Evolutionary conservation across 2,329 filamentous ascomycete species (phyloP).

Genomic region (Diplodia corticola): DNA sequence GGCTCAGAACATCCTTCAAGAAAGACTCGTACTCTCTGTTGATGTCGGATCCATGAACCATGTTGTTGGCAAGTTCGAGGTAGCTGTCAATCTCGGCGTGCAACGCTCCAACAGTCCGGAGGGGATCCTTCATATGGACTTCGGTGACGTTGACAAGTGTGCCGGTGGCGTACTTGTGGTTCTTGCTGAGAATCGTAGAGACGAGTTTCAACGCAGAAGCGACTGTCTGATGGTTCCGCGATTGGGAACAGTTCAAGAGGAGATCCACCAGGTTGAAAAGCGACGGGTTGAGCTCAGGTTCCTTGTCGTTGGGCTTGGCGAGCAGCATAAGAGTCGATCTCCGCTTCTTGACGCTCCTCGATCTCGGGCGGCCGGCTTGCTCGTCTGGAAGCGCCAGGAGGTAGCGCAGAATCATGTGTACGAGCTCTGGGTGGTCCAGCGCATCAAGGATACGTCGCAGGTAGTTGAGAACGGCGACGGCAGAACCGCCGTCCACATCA

Average conservation of each 20-base stretch:
- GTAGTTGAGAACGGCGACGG: conserved; percentile 93
- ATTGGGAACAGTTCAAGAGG: conserved; percentile 79
- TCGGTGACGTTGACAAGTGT: conserved; percentile 71
- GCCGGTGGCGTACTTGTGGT: conserved; percentile 81
- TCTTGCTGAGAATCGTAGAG: conserved; percentile 80
- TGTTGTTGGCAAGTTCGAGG: conserved; percentile 64
- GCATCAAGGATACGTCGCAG: conserved; percentile 86
- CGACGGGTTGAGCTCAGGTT: conserved; percentile 75
- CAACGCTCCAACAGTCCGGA: conserved; percentile 71
- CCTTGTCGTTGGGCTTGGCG: conserved; percentile 72
- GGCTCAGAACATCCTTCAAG: conserved; percentile 67
- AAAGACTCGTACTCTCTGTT: conserved; percentile 72
- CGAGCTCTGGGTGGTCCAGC: conserved; percentile 89
- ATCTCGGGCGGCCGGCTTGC: conserved; percentile 28
- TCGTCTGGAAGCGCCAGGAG: conserved; percentile 75
- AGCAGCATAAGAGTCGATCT: conserved; percentile 88
- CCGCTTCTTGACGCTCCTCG: conserved; percentile 69
- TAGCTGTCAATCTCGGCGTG: conserved; percentile 73
- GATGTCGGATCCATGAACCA: conserved; percentile 69
- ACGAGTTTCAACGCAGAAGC: conserved; percentile 85
- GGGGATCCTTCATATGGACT: conserved; percentile 54
- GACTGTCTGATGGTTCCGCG: conserved; percentile 83
- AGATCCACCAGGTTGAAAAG: conserved; percentile 94
- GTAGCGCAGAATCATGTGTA: conserved; percentile 91
- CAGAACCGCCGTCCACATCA: conserved; percentile 94